Evolutionary conservation across 768 basidiomycete genomes (phyloP).

Genomic region (Chalciporus piperatus): DNA sequence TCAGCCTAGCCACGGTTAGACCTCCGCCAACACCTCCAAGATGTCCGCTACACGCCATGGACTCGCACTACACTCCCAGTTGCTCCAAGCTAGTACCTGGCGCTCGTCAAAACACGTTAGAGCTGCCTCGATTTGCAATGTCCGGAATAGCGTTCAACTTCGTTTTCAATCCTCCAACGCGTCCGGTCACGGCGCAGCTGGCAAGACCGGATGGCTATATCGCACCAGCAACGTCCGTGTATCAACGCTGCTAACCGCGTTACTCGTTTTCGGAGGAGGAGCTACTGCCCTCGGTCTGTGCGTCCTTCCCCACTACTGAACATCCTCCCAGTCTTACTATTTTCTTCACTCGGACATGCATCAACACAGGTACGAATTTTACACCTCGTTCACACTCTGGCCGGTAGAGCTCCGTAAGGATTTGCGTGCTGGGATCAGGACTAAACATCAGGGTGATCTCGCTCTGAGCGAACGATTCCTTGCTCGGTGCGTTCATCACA

Average conservation of each 20-base stretch:
- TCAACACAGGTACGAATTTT: constrained; percentile 54
- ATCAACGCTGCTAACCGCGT: constrained; percentile 37
- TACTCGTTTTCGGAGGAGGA: constrained; percentile 37
- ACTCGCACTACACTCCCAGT: constrained; percentile 1
- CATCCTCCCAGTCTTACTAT: background rate
- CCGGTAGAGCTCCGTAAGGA: constrained; percentile 60
- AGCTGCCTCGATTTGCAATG: background rate
- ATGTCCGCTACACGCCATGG: constrained; percentile 6
- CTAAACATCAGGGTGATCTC: constrained; percentile 56
- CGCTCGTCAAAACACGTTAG: background rate
- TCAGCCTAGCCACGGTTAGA: no score
- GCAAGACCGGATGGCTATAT: constrained; percentile 1
- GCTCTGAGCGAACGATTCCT: constrained; percentile 51
- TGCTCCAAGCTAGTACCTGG: background rate
- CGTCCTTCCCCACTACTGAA: constrained; percentile 13
- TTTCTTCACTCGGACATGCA: background rate
- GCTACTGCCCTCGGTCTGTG: constrained; percentile 46
- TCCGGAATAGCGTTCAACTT: background rate
- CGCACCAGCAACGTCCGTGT: constrained; percentile 28
- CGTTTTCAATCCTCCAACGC: constrained; percentile 13
- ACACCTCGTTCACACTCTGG: constrained; percentile 60
- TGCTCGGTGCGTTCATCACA: constrained; percentile 40
- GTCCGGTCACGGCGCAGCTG: background rate
- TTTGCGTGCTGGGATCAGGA: constrained; percentile 62
- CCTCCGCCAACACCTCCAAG: no score